phyloP scores from a whole-genome alignment of 2,329 filamentous ascomycete species.

The Zymoseptoria pseudotritici region DNA sequence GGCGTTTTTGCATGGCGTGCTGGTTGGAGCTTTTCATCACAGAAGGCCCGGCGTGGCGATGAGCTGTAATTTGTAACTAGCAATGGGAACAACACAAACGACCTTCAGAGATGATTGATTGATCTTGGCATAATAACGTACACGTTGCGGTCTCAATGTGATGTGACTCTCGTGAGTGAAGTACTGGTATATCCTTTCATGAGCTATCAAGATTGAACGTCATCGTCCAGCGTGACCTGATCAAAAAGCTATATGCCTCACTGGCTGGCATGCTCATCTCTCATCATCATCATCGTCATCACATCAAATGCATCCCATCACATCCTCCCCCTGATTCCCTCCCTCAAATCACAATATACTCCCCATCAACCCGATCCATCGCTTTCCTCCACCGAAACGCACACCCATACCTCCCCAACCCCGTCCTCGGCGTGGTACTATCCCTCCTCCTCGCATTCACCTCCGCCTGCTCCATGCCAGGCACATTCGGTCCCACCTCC shows the following conservation, averaged over 20 bases:
- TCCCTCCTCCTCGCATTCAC: constrained; percentile 23
- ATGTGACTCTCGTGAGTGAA: not conserved
- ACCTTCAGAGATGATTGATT: not conserved
- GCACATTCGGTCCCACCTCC: constrained; percentile 21
- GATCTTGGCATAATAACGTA: not conserved
- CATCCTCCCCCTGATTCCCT: not conserved
- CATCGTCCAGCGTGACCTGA: not conserved
- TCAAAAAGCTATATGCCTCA: not conserved
- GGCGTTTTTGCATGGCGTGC: not conserved
- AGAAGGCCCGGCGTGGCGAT: constrained; percentile 6
- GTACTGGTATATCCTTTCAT: not conserved
- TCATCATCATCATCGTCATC: not conserved
- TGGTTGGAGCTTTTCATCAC: not conserved
- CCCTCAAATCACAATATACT: constrained; percentile 45
- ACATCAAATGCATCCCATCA: not conserved
- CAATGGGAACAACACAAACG: not conserved
- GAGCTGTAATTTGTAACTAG: constrained; percentile 10
- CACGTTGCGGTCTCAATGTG: not conserved
- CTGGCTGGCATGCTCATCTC: not conserved
- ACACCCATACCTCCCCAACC: constrained; percentile 26
- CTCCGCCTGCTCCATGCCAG: constrained; percentile 20
- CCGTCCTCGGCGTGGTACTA: constrained; percentile 17
- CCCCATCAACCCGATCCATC: constrained; percentile 45
- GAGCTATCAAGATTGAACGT: not conserved
- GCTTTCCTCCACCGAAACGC: constrained; percentile 44